A percentile compares a stretch with the other conserved stretches of the same genome.
Evolutionary conservation across 176 grass and related monocot species (phyloP).

Genomic region (Luzula sylvatica): DNA sequence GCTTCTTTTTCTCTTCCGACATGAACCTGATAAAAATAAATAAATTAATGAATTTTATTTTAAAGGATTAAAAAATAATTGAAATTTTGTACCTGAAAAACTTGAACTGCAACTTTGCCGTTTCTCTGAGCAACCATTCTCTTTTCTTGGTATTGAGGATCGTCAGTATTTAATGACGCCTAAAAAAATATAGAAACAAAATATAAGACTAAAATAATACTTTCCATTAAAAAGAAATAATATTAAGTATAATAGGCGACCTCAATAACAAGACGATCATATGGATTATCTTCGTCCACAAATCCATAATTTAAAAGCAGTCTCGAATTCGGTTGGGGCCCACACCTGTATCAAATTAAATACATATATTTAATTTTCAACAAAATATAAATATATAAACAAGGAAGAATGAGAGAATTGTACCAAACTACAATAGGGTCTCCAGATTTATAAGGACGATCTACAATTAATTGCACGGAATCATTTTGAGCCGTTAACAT

Average conservation of each 20-base stretch:
- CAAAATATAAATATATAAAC: background rate
- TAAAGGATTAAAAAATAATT: constrained; percentile 13
- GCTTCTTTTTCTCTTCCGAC: constrained; percentile 83
- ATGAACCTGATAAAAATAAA: constrained; percentile 40
- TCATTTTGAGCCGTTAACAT: constrained; percentile 79
- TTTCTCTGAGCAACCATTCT: constrained; percentile 98
- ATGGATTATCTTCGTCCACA: constrained; percentile 97
- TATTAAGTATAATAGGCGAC: constrained; percentile 26
- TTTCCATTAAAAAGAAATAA: background rate
- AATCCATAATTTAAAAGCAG: constrained; percentile 97
- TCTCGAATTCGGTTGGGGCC: constrained; percentile 93
- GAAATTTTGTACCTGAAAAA: constrained; percentile 54
- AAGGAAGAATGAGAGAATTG: constrained; percentile 29
- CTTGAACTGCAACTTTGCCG: constrained; percentile 89
- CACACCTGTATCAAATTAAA: constrained; percentile 56
- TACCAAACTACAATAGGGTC: constrained; percentile 95
- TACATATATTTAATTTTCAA: background rate
- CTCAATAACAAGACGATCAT: constrained; percentile 84
- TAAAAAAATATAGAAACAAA: constrained; percentile 22
- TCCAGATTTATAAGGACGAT: constrained; percentile 69
- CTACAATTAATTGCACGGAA: constrained; percentile 79
- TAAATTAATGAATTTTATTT: no score
- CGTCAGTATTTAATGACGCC: constrained; percentile 90
- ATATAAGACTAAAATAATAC: background rate
- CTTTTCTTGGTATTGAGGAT: constrained; percentile 98